Base-by-base conservation (phyloP, 2,329 filamentous ascomycete species). In the Huntiella decipiens region DNA sequence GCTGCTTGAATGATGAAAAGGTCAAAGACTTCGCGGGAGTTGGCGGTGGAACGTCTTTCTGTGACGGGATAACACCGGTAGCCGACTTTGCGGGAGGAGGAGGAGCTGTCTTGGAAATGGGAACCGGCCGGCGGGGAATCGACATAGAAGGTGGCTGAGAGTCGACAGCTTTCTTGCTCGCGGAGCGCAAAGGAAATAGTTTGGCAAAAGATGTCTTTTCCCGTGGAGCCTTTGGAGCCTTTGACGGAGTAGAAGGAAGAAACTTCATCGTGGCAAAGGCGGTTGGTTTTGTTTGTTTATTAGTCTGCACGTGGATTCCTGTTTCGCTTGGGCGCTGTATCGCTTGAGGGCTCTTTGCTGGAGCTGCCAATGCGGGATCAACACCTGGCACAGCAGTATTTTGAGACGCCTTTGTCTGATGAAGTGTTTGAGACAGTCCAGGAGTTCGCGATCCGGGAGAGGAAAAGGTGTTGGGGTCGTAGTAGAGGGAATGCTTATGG, bases 91-190 rank as follows among this genome's bases (percentile, higher is more conserved):
- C 31, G 16, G 28, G 36, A 28, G 34, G 36, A 11, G 37, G 28
- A 19, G 38, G 37, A 19, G 13, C 32, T 37, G 39, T 44, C 38
- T 49, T 49, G 38, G 47, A 35, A 15, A 49, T 16, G 15, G 47
- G 47, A 12, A 60, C 54, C 4, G 64, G 62, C 45, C 61, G 60
- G 47, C 63, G 58, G 32, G 58, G 54, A 46, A 66, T 65, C 13
- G 56, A 52, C 53, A 60, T 58, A 22, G 53, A 57, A 39, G 56
- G 54, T 42, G 52, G 50, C 7, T 51, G 34, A 15, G 52, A 45
- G 12, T 51, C 43, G 15, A 50, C 36, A 16, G 51, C 17, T 39
- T 45, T 48, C 36, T 44, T 44, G 48, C 44, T 45, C 4, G 39
- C 44, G 47, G 48, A 38, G 43, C 41, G 46, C 38, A 53, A 50